Conservation (phyloP, 2,329 filamentous ascomycete genomes). For the Botrytis hyacinthi region DNA sequence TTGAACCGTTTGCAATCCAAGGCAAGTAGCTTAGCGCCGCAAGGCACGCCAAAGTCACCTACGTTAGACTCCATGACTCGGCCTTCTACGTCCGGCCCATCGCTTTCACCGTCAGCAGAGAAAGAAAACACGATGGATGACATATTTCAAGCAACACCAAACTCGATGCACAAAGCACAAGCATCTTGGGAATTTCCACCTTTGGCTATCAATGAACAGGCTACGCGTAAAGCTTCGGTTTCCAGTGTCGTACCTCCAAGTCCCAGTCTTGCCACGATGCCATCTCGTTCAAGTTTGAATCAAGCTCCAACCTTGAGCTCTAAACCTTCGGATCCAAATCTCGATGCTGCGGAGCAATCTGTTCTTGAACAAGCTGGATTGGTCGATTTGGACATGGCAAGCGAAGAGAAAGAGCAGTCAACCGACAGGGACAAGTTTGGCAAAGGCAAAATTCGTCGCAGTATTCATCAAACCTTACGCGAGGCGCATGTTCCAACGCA, state of each 20-base stretch:
- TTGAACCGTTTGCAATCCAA: slow-evolving; percentile 40
- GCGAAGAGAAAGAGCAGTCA: slow-evolving; percentile 38
- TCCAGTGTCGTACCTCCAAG: slow-evolving; percentile 43
- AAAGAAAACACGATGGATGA: slow-evolving; percentile 45
- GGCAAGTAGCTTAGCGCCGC: slow-evolving; percentile 39
- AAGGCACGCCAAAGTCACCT: slow-evolving; percentile 43
- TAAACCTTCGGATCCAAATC: slow-evolving; percentile 24
- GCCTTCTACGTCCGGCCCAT: slow-evolving; percentile 37
- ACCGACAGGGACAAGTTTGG: slow-evolving; percentile 39
- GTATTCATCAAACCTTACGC: slow-evolving; percentile 83
- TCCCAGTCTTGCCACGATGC: slow-evolving; percentile 33
- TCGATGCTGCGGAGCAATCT: slow-evolving; percentile 65
- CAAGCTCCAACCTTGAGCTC: slow-evolving; percentile 38
- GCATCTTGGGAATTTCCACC: slow-evolving; percentile 47
- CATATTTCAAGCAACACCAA: slow-evolving; percentile 50
- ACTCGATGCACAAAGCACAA: slow-evolving; percentile 44
- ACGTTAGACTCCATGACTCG: slow-evolving; percentile 37
- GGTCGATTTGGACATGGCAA: slow-evolving; percentile 48
- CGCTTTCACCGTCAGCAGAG: slow-evolving; percentile 36
- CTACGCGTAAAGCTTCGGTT: slow-evolving; percentile 44
- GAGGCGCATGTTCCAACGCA: slow-evolving; percentile 68
- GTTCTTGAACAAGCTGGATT: slow-evolving; percentile 67
- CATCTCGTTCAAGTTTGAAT: slow-evolving; percentile 39
- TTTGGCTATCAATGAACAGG: slow-evolving; percentile 40
- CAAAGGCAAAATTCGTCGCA: slow-evolving; percentile 65